A percentile compares a stretch with the other conserved stretches of the same genome.
Conservation (phyloP, 2,329 filamentous ascomycete species). For the Penicillium nordicum region DNA sequence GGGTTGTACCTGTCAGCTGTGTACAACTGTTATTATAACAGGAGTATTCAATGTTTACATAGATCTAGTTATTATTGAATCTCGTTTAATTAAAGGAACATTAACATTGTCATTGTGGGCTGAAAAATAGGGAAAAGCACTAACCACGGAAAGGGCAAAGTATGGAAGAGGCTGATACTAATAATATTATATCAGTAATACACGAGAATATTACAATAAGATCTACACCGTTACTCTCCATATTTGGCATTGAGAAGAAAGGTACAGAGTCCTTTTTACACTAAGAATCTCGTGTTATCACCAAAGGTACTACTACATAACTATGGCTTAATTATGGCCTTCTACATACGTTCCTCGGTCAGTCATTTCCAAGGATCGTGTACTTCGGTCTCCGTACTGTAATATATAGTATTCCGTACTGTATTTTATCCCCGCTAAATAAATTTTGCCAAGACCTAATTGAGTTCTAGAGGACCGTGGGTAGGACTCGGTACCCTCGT, state of each 20-base stretch:
- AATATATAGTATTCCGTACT: background rate
- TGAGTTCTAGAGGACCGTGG: conserved; percentile 1
- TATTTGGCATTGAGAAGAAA: background rate
- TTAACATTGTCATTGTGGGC: background rate
- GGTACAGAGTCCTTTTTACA: background rate
- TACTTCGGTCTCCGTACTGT: background rate
- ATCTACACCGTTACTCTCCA: background rate
- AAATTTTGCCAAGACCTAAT: background rate
- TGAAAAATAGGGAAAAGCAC: background rate
- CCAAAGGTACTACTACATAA: too few species aligned
- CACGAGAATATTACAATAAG: background rate
- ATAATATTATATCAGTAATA: background rate
- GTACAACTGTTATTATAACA: background rate
- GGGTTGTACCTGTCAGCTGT: background rate
- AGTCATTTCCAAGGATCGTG: background rate
- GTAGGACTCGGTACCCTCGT: background rate
- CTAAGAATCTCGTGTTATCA: background rate
- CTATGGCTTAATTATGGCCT: background rate
- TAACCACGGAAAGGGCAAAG: background rate
- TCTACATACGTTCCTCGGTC: background rate
- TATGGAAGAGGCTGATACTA: background rate
- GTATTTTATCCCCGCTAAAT: background rate
- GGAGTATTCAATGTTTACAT: background rate
- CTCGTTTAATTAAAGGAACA: background rate
- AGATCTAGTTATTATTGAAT: background rate